These are phyloP conservation scores for Paxillus ammoniavirescens DNA, from an alignment of 768 basidiomycete species.

Conservation along the genomic window DNA sequence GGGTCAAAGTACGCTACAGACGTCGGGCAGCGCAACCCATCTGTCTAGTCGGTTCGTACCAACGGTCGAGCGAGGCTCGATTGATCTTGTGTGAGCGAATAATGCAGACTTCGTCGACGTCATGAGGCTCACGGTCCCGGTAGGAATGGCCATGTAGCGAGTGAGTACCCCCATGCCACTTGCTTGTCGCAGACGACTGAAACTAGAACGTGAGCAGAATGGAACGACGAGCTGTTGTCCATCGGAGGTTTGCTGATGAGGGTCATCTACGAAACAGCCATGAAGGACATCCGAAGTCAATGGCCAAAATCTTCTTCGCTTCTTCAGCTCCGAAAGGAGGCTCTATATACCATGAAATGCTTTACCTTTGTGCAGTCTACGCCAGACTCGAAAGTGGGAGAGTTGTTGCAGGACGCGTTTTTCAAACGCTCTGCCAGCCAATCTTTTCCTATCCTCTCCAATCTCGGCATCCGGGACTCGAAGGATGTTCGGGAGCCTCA, in stretches of 20 bases:
- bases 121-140: background rate
- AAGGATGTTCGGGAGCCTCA: slow-evolving; percentile 71
- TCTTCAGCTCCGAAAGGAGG: slow-evolving; percentile 19
- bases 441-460: slow-evolving; percentile 71
- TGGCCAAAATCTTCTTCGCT: slow-evolving; percentile 18
- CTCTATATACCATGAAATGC: slow-evolving; percentile 76
- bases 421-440: slow-evolving; percentile 55
- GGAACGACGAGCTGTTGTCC: slow-evolving; percentile 88
- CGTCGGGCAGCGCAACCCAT: slow-evolving; percentile 70
- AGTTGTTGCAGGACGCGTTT: slow-evolving; percentile 68
- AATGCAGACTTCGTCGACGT: background rate
- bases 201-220: slow-evolving; percentile 43
- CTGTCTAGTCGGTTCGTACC: slow-evolving; percentile 85
- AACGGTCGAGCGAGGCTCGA: slow-evolving; percentile 91
- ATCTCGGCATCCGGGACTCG: slow-evolving; percentile 63
- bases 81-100: slow-evolving; percentile 72
- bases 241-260: slow-evolving; percentile 82
- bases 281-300: slow-evolving; percentile 46
- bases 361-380: slow-evolving; percentile 87
- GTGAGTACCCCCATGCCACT: slow-evolving; percentile 37
- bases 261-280: slow-evolving; percentile 80
- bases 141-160: slow-evolving; percentile 81
- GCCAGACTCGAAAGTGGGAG: slow-evolving; percentile 72
- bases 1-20: slow-evolving; percentile 89
- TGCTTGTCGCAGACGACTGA: background rate